Evolutionary conservation across 257 asterid species (phyloP), one percentile per base, ranked within the genome.

Genomic region (Penstemon eatonii): DNA sequence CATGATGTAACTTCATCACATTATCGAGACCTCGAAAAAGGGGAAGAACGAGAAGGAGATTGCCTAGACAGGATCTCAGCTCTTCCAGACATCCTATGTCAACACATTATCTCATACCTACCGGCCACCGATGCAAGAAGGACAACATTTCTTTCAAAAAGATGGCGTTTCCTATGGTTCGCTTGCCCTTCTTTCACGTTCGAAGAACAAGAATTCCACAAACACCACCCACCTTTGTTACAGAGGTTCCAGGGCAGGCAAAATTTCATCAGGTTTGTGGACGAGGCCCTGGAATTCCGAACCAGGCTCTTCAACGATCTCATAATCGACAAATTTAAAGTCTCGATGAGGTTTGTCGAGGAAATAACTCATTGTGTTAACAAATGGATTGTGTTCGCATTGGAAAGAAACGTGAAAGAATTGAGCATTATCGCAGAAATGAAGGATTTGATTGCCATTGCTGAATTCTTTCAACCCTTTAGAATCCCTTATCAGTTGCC

Each of bases 111-210:
- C 58, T 59, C 75, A 8, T 55, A 46, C 43, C 70, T 77, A 3
- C 77, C 76, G 3, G 64, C 71, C 76, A 58, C 56, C 7, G 79
- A 77, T 19, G 76, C 82, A 15, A 52, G 82, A 43, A 60, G 65
- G 7, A 73, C 73, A 12, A 66, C 75, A 0, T 69, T 73, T 8
- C 76, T 77, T 57, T 77, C 82, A 33, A 67, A 67, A 8, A 63
- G 82, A 37, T 77, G 79, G 82, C 78, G 82, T 36, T 77, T 42
- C 65, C 53, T 73, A 47, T 73, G 79, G 82, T 70, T 25, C 52
- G 70, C 70, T 4, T 61, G 76, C 59, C 63, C 70, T 7, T 57
- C 64, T 6, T 73, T 68, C 66, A 10, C 18, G 5, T 77, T 77
- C 56, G 76, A 77, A 49, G 82, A 77, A 50, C 5, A 65, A 58